A percentile compares a stretch with the other conserved stretches of the same genome.
Evolutionary conservation across 2,329 filamentous ascomycete species (phyloP).

Genomic region (Cyclaneusma minus): DNA sequence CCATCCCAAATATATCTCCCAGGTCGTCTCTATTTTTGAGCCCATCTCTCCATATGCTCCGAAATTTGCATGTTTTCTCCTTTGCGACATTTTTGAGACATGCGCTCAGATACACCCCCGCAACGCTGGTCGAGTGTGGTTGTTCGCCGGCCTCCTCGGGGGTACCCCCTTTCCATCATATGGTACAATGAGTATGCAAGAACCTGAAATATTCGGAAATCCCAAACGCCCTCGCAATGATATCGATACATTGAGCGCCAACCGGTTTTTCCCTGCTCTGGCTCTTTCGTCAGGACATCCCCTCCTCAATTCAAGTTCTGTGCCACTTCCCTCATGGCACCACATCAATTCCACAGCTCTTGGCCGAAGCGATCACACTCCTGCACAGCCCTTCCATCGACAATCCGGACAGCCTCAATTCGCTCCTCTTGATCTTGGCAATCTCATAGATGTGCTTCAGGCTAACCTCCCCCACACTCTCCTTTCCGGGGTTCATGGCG

Average conservation of each 20-base stretch:
- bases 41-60: too few relatives aligned
- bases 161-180: too few relatives aligned
- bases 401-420: conserved; percentile 57
- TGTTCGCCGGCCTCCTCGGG: too few relatives aligned
- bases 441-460: conserved; percentile 97
- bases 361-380: conserved; percentile 59
- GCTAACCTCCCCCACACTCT: conserved; percentile 70
- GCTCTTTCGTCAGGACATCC: conserved; percentile 1
- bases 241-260: conserved; percentile 2
- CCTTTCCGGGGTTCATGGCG: conserved; percentile 57
- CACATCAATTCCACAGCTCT: conserved; percentile 59
- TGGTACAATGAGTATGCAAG: background rate
- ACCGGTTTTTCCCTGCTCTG: background rate
- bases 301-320: background rate
- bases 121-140: too few relatives aligned
- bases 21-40: too few relatives aligned
- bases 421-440: conserved; percentile 83
- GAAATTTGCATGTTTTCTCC: too few relatives aligned
- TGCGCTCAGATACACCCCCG: too few relatives aligned
- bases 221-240: conserved; percentile 16
- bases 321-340: conserved; percentile 31
- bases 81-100: too few relatives aligned
- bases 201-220: background rate
- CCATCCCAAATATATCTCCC: too few relatives aligned
- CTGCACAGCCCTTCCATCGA: conserved; percentile 57